Conservation (phyloP, 2,329 filamentous ascomycete genomes). For the Fonsecaea nubica region DNA sequence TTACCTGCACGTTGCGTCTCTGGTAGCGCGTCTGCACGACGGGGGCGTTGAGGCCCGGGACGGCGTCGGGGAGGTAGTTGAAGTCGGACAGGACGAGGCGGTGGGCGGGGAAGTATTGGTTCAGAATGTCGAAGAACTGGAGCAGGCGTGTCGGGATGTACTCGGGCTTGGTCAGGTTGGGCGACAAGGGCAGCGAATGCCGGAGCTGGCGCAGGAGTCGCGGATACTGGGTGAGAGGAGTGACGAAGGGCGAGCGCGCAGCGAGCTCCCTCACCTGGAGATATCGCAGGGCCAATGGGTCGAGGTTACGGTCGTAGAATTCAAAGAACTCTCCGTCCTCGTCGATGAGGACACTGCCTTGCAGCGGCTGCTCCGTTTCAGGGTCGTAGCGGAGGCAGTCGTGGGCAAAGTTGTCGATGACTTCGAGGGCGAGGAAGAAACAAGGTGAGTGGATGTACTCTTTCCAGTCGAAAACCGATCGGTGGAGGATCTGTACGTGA, state of each 20-base stretch:
- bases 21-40: slow-evolving; percentile 95
- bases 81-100: slow-evolving; percentile 91
- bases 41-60: slow-evolving; percentile 85
- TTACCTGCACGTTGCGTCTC: slow-evolving; percentile 84
- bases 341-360: slow-evolving; percentile 88
- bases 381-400: slow-evolving; percentile 91
- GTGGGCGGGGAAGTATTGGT: slow-evolving; percentile 87
- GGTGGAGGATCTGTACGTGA: slow-evolving; percentile 93
- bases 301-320: slow-evolving; percentile 82
- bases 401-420: slow-evolving; percentile 98
- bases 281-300: slow-evolving; percentile 82
- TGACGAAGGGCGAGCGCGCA: slow-evolving; percentile 51
- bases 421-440: slow-evolving; percentile 97
- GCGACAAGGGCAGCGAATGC: slow-evolving; percentile 70
- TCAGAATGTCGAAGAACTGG: slow-evolving; percentile 94
- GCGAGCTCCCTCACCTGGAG: slow-evolving; percentile 83
- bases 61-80: slow-evolving; percentile 79
- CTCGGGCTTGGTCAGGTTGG: slow-evolving; percentile 81
- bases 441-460: slow-evolving; percentile 87
- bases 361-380: slow-evolving; percentile 78
- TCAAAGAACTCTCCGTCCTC: slow-evolving; percentile 88
- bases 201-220: slow-evolving; percentile 66
- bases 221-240: slow-evolving; percentile 55
- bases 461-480: slow-evolving; percentile 93
- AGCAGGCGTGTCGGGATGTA: slow-evolving; percentile 94